phyloP scores from a whole-genome alignment of 2,329 filamentous ascomycete genomes.

The Colletotrichum sp. region DNA sequence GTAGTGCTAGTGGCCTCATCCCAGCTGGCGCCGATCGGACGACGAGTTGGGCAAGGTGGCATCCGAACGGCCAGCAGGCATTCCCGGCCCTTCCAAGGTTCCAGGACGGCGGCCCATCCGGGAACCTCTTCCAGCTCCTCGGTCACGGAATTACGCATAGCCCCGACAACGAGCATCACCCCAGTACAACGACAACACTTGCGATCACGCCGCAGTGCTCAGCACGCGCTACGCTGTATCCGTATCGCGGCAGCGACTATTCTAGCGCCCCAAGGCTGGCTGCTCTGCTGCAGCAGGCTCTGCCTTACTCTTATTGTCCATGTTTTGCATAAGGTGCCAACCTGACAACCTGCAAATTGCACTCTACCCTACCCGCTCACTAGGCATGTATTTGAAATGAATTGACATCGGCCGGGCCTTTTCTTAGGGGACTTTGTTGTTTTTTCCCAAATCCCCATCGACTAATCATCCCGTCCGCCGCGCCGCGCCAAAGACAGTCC shows the following conservation, averaged over 20 bases:
- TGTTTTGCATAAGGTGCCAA: neutral
- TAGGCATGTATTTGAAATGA: neutral
- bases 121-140: conserved; percentile 1
- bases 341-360: neutral
- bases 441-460: neutral
- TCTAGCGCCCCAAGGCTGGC: neutral
- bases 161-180: conserved; percentile 15
- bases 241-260: neutral
- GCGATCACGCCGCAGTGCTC: neutral
- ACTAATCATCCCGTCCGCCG: neutral
- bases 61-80: neutral
- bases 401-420: neutral
- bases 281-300: neutral
- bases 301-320: conserved; percentile 10
- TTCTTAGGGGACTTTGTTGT: neutral
- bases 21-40: conserved; percentile 11
- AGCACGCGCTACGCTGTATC: neutral
- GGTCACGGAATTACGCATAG: conserved; percentile 10
- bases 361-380: neutral
- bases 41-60: conserved; percentile 12
- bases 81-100: neutral
- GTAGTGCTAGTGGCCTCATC: neutral
- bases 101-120: neutral
- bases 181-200: neutral
- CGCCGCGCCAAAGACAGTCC: neutral